Percentiles rank a stretch among this genome's conserved stretches.
Evolutionary conservation across 2,329 filamentous ascomycete species (phyloP).

Genomic region (Bimuria novae-zelandiae): DNA sequence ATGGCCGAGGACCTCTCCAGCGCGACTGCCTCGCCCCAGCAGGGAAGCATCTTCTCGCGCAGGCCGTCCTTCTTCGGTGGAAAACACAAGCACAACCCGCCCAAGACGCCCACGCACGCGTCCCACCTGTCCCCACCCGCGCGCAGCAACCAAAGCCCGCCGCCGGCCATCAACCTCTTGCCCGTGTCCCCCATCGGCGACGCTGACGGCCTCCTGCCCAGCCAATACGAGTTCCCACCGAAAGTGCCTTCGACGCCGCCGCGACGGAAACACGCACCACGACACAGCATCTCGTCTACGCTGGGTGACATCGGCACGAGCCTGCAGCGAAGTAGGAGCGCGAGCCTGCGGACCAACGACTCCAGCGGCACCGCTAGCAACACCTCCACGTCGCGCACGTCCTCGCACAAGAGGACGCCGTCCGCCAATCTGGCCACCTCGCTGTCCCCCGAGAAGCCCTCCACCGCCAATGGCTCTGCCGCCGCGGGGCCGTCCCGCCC

Average conservation of each 20-base stretch:
- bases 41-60: slow-evolving; percentile 33
- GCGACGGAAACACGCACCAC: slow-evolving; percentile 30
- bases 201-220: slow-evolving; percentile 11
- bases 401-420: slow-evolving; percentile 41
- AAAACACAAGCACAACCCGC: slow-evolving; percentile 18
- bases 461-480: slow-evolving; percentile 20
- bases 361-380: slow-evolving; percentile 26
- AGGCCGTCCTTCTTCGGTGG: slow-evolving; percentile 40
- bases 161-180: slow-evolving; percentile 10
- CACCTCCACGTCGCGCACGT: slow-evolving; percentile 21
- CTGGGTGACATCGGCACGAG: slow-evolving; percentile 46
- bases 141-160: too few relatives aligned
- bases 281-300: slow-evolving; percentile 41
- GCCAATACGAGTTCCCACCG: slow-evolving; percentile 27
- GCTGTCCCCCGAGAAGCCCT: slow-evolving; percentile 42
- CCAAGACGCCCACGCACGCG: slow-evolving; percentile 16
- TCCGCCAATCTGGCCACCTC: slow-evolving; percentile 43
- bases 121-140: slow-evolving; percentile 12
- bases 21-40: neutral
- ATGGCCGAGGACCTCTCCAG: slow-evolving; percentile 2
- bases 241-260: slow-evolving; percentile 31
- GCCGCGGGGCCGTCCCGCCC: slow-evolving; percentile 33
- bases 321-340: slow-evolving; percentile 45
- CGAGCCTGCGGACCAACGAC: slow-evolving; percentile 48
- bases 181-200: slow-evolving; percentile 8